These are phyloP conservation scores for Venturia nashicola DNA, from an alignment of 2,329 filamentous ascomycete genomes.

Conservation along the genomic window DNA sequence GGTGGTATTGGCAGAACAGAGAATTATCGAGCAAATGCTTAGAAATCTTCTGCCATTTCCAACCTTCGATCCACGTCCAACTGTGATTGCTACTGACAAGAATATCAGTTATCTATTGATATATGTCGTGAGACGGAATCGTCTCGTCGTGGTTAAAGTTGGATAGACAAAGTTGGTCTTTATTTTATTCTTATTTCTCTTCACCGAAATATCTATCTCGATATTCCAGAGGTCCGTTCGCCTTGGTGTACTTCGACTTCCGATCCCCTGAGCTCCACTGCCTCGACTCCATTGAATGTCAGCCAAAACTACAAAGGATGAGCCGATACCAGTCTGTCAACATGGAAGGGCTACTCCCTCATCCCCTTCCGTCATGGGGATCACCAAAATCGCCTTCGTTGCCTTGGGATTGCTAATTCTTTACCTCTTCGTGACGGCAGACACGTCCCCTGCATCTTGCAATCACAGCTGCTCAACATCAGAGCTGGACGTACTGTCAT, in stretches of 20 bases:
- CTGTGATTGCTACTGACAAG: neutral
- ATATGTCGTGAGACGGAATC: neutral
- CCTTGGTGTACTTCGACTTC: neutral
- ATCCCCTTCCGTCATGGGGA: neutral
- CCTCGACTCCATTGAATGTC: neutral
- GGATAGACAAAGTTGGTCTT: neutral
- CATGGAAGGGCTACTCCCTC: neutral
- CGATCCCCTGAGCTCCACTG: too few relatives aligned
- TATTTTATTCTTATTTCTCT: neutral
- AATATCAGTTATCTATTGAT: too few relatives aligned
- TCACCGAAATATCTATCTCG: neutral
- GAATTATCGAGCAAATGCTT: neutral
- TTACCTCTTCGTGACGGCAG: neutral
- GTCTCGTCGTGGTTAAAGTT: neutral
- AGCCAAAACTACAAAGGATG: neutral
- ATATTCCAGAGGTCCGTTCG: neutral
- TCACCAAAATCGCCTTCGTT: neutral
- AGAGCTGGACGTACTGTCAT: slow-evolving; percentile 1
- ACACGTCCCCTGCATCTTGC: neutral
- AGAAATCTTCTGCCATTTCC: neutral
- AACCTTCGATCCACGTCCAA: neutral
- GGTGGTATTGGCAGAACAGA: neutral
- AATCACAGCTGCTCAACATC: neutral
- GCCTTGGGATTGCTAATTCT: neutral
- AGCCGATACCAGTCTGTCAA: neutral